Percentiles rank a stretch among this genome's conserved stretches.
These are phyloP conservation scores for Tripterygium wilfordii DNA, from an alignment of 177 flowering plant species.

Conservation along the genomic window DNA sequence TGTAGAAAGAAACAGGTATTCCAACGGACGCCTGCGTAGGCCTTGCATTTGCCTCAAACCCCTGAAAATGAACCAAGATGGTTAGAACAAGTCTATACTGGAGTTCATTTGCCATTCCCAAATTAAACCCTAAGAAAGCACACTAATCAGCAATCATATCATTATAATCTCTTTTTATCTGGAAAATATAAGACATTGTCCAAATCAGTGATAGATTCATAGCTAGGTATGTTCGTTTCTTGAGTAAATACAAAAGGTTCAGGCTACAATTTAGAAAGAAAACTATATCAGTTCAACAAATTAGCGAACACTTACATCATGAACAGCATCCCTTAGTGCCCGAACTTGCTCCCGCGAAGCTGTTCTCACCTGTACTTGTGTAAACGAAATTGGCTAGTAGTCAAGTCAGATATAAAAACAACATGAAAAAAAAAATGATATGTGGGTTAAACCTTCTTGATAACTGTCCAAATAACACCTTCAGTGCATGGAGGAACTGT, in stretches of 20 bases:
- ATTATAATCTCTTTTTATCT: too few relatives aligned
- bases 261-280: too few relatives aligned
- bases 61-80: conserved; percentile 13
- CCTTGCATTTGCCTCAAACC: conserved; percentile 28
- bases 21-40: conserved; percentile 19
- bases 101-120: too few relatives aligned
- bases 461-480: conserved; percentile 64
- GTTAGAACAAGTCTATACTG: not conserved
- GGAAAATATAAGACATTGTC: too few relatives aligned
- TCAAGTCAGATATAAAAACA: not conserved
- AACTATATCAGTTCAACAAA: not conserved
- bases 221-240: too few relatives aligned
- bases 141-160: not conserved
- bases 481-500: conserved; percentile 79
- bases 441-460: conserved; percentile 34
- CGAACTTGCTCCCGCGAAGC: conserved; percentile 54
- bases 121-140: not conserved
- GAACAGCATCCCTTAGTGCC: conserved; percentile 42
- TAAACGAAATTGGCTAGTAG: not conserved
- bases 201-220: too few relatives aligned
- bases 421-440: not conserved
- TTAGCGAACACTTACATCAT: conserved; percentile 47
- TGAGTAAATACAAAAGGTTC: too few relatives aligned
- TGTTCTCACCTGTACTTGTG: conserved; percentile 48
- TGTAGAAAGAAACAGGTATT: conserved; percentile 15